A percentile compares a stretch with the other conserved stretches of the same genome.
Conservation (phyloP, 345 rosid genomes). For the Clarkia xantiana region DNA sequence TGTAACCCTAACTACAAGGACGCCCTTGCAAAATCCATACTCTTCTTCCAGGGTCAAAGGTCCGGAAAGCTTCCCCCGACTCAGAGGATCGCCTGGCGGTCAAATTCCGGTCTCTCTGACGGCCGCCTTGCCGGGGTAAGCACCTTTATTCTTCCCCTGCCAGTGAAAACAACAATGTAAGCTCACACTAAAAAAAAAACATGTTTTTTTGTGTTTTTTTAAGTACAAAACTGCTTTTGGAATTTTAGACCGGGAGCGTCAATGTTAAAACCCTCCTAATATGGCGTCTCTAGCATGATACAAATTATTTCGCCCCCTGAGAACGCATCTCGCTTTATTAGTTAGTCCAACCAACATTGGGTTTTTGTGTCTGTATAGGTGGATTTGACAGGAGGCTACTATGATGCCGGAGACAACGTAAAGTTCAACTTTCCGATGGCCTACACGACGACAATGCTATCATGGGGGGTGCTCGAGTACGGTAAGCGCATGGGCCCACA, state of each 20-base stretch:
- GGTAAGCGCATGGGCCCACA: constrained; percentile 62
- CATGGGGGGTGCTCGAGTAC: constrained; percentile 78
- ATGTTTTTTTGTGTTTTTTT: no score
- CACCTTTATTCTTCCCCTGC: not conserved
- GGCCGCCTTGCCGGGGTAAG: constrained; percentile 49
- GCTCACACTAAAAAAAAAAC: not conserved
- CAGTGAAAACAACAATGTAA: no score
- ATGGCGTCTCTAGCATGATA: no score
- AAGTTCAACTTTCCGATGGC: constrained; percentile 97
- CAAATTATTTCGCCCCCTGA: no score
- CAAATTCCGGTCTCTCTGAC: constrained; percentile 63
- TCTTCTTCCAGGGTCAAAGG: constrained; percentile 87
- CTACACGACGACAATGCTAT: constrained; percentile 76
- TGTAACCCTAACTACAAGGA: constrained; percentile 65
- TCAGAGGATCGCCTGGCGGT: no score
- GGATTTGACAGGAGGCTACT: constrained; percentile 80
- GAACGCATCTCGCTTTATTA: not conserved
- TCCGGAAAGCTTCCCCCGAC: no score
- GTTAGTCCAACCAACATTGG: no score
- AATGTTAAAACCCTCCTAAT: no score
- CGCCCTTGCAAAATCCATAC: constrained; percentile 60
- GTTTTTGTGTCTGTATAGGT: constrained; percentile 25
- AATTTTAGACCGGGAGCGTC: no score
- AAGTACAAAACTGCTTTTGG: no score
- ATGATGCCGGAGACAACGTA: constrained; percentile 86